Percentiles rank a stretch among this genome's conserved stretches.
Evolutionary conservation across 805 yeast species (phyloP).

Genomic region (Lipomyces sp.): DNA sequence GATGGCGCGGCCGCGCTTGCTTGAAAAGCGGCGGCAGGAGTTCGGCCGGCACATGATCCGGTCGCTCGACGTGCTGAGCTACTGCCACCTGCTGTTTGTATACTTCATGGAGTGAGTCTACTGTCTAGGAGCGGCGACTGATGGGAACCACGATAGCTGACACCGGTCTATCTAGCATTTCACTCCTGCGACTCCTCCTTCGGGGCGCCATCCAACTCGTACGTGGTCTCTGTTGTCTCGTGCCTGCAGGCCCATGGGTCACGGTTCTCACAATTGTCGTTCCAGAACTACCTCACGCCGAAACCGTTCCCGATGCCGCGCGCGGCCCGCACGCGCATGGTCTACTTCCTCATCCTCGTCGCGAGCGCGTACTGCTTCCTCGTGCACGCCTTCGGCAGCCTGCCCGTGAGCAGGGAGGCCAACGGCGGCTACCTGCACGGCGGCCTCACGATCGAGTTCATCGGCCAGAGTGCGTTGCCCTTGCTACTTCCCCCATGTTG

Average conservation of each 20-base stretch:
- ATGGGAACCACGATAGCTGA: too few relatives aligned
- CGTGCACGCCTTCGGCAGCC: constrained; percentile 15
- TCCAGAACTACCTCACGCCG: constrained; percentile 29
- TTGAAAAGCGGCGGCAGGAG: constrained; percentile 28
- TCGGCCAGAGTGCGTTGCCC: constrained; percentile 24
- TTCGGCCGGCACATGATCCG: constrained; percentile 26
- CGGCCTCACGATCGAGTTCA: constrained; percentile 28
- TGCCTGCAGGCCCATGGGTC: background rate
- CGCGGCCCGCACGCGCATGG: constrained; percentile 9
- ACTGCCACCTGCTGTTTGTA: constrained; percentile 24
- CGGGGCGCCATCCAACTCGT: constrained; percentile 29
- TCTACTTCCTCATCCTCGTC: constrained; percentile 8
- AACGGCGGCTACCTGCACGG: constrained; percentile 28
- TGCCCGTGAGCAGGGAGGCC: constrained; percentile 25
- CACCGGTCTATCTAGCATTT: too few relatives aligned
- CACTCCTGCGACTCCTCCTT: constrained; percentile 23
- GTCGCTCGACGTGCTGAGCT: constrained; percentile 28
- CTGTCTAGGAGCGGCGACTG: too few relatives aligned
- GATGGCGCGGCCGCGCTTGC: constrained; percentile 3
- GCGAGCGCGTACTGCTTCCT: constrained; percentile 22
- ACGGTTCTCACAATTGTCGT: background rate
- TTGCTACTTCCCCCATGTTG: background rate
- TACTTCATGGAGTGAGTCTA: constrained; percentile 27
- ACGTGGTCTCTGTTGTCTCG: constrained; percentile 3
- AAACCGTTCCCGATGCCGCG: constrained; percentile 26